These are phyloP conservation scores for Ceratocystis lukuohia DNA, from an alignment of 2,329 filamentous ascomycete genomes.

Conservation along the genomic window DNA sequence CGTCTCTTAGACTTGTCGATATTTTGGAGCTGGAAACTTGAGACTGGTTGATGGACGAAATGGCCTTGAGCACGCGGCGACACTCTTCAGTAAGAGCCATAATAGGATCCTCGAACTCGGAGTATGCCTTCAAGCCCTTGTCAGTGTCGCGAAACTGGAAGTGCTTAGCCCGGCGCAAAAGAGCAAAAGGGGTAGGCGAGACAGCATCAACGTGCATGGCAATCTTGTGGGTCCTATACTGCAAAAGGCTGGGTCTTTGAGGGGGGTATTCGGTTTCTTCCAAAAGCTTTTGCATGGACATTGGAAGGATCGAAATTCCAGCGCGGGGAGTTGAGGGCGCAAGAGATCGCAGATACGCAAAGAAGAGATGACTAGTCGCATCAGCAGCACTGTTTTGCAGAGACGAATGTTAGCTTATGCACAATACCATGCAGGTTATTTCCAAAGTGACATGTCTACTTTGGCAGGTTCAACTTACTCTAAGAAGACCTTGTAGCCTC, in stretches of 20 bases:
- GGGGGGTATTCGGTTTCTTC: slow-evolving; percentile 93
- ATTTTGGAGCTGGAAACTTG: slow-evolving; percentile 56
- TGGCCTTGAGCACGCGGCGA: slow-evolving; percentile 73
- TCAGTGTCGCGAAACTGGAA: slow-evolving; percentile 93
- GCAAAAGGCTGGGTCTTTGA: slow-evolving; percentile 59
- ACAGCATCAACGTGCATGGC: slow-evolving; percentile 95
- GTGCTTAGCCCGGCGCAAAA: slow-evolving; percentile 80
- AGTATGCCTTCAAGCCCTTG: slow-evolving; percentile 67
- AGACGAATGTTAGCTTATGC: slow-evolving; percentile 26
- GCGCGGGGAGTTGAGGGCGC: slow-evolving; percentile 65
- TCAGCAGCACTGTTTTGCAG: slow-evolving; percentile 58
- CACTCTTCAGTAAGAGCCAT: slow-evolving; percentile 87
- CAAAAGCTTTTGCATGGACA: slow-evolving; percentile 79
- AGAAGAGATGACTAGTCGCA: slow-evolving; percentile 93
- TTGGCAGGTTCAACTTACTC: slow-evolving; percentile 27
- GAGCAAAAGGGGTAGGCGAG: slow-evolving; percentile 83
- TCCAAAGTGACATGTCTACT: slow-evolving; percentile 9
- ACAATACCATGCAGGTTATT: neutral
- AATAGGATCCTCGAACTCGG: slow-evolving; percentile 79
- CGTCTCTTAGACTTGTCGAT: slow-evolving; percentile 62
- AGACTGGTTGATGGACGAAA: slow-evolving; percentile 80
- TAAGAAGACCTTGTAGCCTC: slow-evolving; percentile 80
- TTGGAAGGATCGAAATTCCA: slow-evolving; percentile 73
- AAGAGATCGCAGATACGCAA: slow-evolving; percentile 84
- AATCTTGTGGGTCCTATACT: slow-evolving; percentile 71